Evolutionary conservation across 805 yeast species (phyloP).

Genomic region (Kuraishia capsulata): DNA sequence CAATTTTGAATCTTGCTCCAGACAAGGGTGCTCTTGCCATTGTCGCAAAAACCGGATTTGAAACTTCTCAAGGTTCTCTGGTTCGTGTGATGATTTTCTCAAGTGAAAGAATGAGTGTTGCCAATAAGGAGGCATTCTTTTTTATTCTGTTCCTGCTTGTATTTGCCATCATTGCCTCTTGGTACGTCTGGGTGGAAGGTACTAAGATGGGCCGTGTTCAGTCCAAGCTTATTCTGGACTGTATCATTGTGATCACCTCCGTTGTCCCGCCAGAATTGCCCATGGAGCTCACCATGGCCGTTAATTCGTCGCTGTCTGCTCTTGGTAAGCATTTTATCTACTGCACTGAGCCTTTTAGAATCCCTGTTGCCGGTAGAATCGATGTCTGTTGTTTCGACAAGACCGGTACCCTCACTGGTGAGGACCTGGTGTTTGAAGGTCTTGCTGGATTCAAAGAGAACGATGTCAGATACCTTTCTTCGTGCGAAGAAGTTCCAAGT

Average conservation of each 20-base stretch:
- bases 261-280: constrained; percentile 99
- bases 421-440: constrained; percentile 93
- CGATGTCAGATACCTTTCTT: constrained; percentile 46
- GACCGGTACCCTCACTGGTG: constrained; percentile 97
- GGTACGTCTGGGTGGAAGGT: constrained; percentile 99
- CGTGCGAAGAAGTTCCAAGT: constrained; percentile 55
- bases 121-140: constrained; percentile 87
- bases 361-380: constrained; percentile 94
- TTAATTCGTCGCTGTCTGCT: constrained; percentile 82
- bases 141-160: constrained; percentile 83
- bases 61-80: constrained; percentile 94
- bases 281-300: constrained; percentile 98
- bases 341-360: constrained; percentile 98
- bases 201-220: constrained; percentile 92
- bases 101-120: constrained; percentile 93
- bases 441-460: constrained; percentile 66
- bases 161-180: constrained; percentile 90
- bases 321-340: constrained; percentile 80
- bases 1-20: constrained; percentile 60
- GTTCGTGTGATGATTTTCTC: constrained; percentile 97
- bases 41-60: constrained; percentile 94
- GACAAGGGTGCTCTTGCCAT: constrained; percentile 88
- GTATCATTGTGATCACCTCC: constrained; percentile 91
- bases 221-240: constrained; percentile 86
- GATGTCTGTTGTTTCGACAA: constrained; percentile 98